Percentiles rank a stretch among this genome's conserved stretches.
Conservation (phyloP, 352 stramenopile species). For the Globisporangium polare region DNA sequence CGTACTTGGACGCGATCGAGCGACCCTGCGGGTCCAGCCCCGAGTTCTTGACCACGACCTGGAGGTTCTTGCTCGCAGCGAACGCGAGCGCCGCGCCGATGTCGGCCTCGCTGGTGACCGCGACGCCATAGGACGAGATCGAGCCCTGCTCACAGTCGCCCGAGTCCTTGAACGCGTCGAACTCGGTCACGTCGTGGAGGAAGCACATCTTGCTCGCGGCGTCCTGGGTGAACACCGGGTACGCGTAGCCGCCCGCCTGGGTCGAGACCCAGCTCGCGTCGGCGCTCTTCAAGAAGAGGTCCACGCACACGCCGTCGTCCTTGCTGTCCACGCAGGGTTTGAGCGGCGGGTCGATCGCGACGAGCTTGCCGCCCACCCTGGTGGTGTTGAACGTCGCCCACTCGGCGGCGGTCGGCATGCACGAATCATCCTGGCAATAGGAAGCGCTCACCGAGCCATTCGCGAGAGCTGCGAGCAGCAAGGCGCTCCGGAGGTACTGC, state of each 20-base stretch:
- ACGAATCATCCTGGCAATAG: not conserved
- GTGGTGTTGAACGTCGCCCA: not conserved
- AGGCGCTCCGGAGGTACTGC: not conserved
- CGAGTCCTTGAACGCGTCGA: not conserved
- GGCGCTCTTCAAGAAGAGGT: not conserved
- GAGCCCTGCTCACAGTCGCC: not conserved
- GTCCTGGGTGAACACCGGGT: constrained; percentile 6
- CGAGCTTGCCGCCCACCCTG: not conserved
- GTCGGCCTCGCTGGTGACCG: not conserved
- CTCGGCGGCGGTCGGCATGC: not conserved
- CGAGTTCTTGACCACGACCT: constrained; percentile 9
- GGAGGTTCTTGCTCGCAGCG: constrained; percentile 3
- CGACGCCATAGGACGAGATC: constrained; percentile 9
- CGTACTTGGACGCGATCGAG: constrained; percentile 11
- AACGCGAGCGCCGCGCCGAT: not conserved
- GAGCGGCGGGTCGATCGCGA: constrained; percentile 6
- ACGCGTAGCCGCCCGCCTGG: constrained; percentile 4
- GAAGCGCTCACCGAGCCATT: not conserved
- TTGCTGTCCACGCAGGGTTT: constrained; percentile 3
- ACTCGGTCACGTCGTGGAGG: not conserved
- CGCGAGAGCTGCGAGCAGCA: not conserved
- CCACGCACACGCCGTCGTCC: not conserved
- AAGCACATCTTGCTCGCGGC: constrained; percentile 6
- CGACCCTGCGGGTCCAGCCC: constrained; percentile 5
- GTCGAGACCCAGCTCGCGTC: constrained; percentile 2